Evolutionary conservation across 169 alveolate genomes (phyloP), one percentile per base, ranked within the genome.

Genomic region (Plasmodium gonderi): DNA sequence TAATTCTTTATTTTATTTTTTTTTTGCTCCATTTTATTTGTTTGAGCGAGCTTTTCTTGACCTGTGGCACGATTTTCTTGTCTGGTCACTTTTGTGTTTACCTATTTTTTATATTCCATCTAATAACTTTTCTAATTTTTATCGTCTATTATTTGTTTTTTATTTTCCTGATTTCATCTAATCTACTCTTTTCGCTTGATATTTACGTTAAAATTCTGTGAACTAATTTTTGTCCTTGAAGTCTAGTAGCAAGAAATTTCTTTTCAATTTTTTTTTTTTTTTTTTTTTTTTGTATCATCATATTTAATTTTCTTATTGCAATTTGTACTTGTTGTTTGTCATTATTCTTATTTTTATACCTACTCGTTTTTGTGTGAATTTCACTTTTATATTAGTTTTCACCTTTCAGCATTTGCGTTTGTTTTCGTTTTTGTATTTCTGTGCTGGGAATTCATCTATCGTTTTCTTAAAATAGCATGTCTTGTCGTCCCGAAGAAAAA

Each of bases 241-340:
- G 17, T 23, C 36, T 23, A 45, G 68, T 20, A 26, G 85, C 72
- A 45, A 77, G 44, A 77, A 45, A 47, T 47, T 77, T 77, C 85
- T 77, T 45, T 47, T 45, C 40, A 14, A 5, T 51, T 77, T 76
- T 76, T 23, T 76, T 76, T 44, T 49, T 20, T 40, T 45, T 38
- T 20, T 6, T 20, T 44, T 77, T 77, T 77, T 44, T 77, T 47
- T 77, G 74, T 77, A 77, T 23, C 36, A 8, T 44, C 29, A 49
- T 31, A 38, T 80, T 80, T 80, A 44, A 14, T 36, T 51, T 79
- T 79, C 26, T 45, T 51, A 26, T 76, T 54, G 45, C 72, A 40
- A 40, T 76, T 47, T 51, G 60, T 26, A 14, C 49, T 17, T 47
- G 2, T 20, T 26, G 38, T 76, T 76, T 76, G 72, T 20, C 72